A percentile compares a stretch with the other conserved stretches of the same genome.
Evolutionary conservation across 2,329 filamentous ascomycete species (phyloP).

Genomic region (Aureobasidium sp.): DNA sequence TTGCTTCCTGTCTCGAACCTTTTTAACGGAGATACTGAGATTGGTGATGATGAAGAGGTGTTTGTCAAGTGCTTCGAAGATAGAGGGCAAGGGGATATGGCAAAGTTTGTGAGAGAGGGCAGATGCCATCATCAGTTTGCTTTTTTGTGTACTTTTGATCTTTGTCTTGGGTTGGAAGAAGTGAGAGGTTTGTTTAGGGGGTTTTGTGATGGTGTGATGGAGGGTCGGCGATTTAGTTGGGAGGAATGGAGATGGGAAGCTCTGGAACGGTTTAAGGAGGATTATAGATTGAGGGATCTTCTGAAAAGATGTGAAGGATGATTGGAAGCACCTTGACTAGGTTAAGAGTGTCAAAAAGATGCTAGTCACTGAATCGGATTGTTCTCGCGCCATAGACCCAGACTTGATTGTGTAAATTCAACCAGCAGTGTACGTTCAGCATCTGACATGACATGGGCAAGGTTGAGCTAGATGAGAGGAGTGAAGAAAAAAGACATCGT

Average conservation of each 20-base stretch:
- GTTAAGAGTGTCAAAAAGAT: too few relatives aligned
- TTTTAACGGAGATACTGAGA: not conserved
- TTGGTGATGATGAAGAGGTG: not conserved
- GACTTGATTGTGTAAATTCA: conserved; percentile 37
- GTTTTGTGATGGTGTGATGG: not conserved
- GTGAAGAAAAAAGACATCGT: too few relatives aligned
- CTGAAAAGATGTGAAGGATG: too few relatives aligned
- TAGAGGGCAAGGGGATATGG: not conserved
- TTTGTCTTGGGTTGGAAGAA: not conserved
- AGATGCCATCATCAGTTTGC: not conserved
- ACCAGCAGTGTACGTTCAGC: conserved; percentile 32
- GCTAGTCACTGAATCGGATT: too few relatives aligned
- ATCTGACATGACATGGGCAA: not conserved
- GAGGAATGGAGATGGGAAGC: not conserved
- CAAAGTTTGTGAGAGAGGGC: not conserved
- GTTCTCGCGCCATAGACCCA: conserved; percentile 29
- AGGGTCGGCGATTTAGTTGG: too few relatives aligned
- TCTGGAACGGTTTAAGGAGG: not conserved
- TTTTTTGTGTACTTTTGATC: not conserved
- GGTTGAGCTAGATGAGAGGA: too few relatives aligned
- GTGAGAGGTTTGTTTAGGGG: not conserved
- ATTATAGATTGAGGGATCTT: too few relatives aligned
- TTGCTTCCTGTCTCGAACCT: not conserved
- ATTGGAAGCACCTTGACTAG: too few relatives aligned
- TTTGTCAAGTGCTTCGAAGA: not conserved